Percentiles rank a stretch among this genome's conserved stretches.
Conservation (phyloP, 2,329 filamentous ascomycete genomes). For the Stachybotrys elegans region DNA sequence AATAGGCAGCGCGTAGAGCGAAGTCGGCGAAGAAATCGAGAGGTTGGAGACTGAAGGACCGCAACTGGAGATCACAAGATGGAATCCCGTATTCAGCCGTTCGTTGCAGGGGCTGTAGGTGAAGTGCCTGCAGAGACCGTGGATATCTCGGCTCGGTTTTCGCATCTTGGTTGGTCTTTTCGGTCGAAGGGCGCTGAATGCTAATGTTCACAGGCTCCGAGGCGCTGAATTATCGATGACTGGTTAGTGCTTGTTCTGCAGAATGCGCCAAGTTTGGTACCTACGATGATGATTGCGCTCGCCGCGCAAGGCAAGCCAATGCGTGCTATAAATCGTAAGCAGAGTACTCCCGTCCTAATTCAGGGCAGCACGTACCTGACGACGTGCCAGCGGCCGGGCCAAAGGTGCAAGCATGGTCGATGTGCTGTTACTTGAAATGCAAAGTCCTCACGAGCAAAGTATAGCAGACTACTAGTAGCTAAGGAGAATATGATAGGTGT, state of each 20-base stretch:
- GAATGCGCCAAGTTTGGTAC: too few relatives aligned
- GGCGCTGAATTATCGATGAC: too few relatives aligned
- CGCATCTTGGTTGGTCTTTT: neutral
- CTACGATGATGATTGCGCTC: conserved; percentile 21
- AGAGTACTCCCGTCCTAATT: neutral
- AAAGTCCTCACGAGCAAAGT: too few relatives aligned
- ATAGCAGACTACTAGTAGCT: too few relatives aligned
- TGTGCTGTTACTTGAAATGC: conserved; percentile 14
- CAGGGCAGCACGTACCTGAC: conserved; percentile 14
- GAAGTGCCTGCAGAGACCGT: conserved; percentile 76
- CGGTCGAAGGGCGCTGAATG: neutral
- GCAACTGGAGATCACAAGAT: conserved; percentile 84
- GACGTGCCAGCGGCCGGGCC: conserved; percentile 16
- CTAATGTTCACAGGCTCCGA: too few relatives aligned
- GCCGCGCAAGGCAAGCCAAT: conserved; percentile 15
- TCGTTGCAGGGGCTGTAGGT: conserved; percentile 77
- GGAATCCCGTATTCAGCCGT: conserved; percentile 71
- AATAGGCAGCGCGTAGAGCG: conserved; percentile 89
- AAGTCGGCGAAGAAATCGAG: conserved; percentile 95
- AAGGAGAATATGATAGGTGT: too few relatives aligned
- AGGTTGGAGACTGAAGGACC: conserved; percentile 84
- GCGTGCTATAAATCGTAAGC: conserved; percentile 11
- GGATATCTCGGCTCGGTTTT: conserved; percentile 51
- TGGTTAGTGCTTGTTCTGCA: too few relatives aligned
- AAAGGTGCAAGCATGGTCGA: conserved; percentile 24